These are phyloP conservation scores for Panaeolus cyanescens DNA, from an alignment of 768 basidiomycete genomes.

Conservation along the genomic window DNA sequence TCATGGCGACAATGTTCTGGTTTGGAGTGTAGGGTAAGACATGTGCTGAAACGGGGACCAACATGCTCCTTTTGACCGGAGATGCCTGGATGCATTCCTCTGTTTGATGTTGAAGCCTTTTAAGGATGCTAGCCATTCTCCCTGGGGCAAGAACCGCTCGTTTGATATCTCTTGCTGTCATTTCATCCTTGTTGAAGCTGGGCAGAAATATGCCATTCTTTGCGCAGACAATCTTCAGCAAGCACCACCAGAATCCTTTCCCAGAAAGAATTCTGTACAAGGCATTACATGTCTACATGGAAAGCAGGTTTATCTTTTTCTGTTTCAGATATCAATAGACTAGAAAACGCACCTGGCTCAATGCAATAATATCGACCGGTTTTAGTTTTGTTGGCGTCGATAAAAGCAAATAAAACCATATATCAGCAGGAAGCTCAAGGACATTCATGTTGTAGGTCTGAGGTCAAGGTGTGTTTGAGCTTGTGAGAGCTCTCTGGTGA, in stretches of 20 bases:
- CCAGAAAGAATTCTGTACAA: neutral
- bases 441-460: neutral
- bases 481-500: too few species aligned
- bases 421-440: neutral
- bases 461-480: too few species aligned
- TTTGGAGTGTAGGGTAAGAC: neutral
- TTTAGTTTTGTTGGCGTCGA: neutral
- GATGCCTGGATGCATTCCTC: neutral
- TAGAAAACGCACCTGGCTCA: neutral
- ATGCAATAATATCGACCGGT: neutral
- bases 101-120: neutral
- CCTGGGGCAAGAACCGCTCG: neutral
- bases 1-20: neutral
- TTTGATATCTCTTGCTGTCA: neutral
- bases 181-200: neutral
- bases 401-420: neutral
- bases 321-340: neutral
- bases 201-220: neutral
- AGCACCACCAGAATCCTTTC: neutral
- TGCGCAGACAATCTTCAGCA: neutral
- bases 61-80: neutral
- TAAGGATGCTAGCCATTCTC: neutral
- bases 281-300: neutral
- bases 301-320: neutral
- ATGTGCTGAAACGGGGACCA: neutral